Conservation (phyloP, 2,329 filamentous ascomycete genomes). For the Ceratocystis alfenasii region DNA sequence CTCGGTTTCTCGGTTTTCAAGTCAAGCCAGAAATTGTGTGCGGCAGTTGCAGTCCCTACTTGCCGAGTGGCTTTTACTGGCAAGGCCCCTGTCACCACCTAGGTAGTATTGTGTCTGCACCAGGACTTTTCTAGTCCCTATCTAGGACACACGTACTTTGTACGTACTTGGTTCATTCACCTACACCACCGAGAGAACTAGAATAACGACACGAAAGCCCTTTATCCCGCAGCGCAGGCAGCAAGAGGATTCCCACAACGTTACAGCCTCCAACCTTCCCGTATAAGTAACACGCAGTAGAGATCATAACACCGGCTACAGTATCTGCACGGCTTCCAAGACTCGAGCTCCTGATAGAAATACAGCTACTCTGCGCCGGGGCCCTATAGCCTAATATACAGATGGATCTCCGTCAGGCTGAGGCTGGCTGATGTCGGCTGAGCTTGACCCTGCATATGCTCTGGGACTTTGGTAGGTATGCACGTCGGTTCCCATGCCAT, state of each 20-base stretch:
- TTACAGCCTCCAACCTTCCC: background rate
- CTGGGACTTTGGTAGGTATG: background rate
- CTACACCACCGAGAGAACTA: too few species aligned
- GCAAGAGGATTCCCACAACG: too few species aligned
- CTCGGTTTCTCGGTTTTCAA: constrained; percentile 4
- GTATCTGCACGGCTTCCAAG: background rate
- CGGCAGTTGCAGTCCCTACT: constrained; percentile 3
- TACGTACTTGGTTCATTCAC: too few species aligned
- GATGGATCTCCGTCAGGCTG: background rate
- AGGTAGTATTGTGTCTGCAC: background rate
- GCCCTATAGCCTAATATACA: background rate
- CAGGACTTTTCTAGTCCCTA: background rate
- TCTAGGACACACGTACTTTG: background rate
- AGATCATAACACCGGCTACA: background rate
- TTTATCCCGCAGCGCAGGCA: too few species aligned
- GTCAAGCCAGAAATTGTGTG: background rate
- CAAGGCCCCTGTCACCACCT: background rate
- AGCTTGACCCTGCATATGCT: background rate
- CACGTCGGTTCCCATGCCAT: background rate
- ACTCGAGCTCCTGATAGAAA: background rate
- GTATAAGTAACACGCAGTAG: background rate
- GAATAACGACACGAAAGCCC: too few species aligned
- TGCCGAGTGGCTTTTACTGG: constrained; percentile 3
- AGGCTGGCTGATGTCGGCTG: background rate
- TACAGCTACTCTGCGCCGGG: background rate